Conservation (phyloP, 371 early-diverging fungal genomes). For the Mucor piriformis region DNA sequence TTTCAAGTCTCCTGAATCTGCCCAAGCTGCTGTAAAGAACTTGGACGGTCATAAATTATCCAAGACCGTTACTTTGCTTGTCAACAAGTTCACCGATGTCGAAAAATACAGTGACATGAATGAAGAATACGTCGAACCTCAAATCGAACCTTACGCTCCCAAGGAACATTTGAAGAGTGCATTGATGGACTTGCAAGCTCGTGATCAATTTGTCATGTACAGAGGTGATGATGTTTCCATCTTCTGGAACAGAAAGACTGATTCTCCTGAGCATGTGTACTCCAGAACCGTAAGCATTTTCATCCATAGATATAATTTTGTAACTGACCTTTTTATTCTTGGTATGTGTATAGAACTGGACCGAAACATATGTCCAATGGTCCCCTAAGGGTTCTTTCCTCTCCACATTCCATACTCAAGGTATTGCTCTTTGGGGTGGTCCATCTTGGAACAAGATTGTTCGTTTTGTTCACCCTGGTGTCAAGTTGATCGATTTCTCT, state of each 20-base stretch:
- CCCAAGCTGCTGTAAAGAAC: constrained; percentile 76
- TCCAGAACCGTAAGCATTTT: constrained; percentile 57
- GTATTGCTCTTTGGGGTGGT: constrained; percentile 97
- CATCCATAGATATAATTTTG: not conserved
- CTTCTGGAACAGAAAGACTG: constrained; percentile 90
- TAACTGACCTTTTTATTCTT: not conserved
- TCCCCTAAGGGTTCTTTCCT: constrained; percentile 94
- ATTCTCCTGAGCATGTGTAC: constrained; percentile 80
- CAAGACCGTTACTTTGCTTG: constrained; percentile 80
- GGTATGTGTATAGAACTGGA: constrained; percentile 75
- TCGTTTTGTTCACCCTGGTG: constrained; percentile 91
- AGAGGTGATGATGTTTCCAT: constrained; percentile 83
- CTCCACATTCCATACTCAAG: constrained; percentile 91
- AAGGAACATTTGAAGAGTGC: constrained; percentile 91
- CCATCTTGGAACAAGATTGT: constrained; percentile 88
- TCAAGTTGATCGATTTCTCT: constrained; percentile 90
- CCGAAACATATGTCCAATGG: constrained; percentile 93
- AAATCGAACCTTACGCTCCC: constrained; percentile 69
- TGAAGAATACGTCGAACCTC: constrained; percentile 77
- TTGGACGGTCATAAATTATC: constrained; percentile 83
- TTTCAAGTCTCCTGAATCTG: constrained; percentile 87
- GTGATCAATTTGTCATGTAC: constrained; percentile 93
- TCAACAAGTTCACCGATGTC: constrained; percentile 90
- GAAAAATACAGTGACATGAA: constrained; percentile 77
- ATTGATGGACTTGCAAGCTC: constrained; percentile 83